A percentile compares a stretch with the other conserved stretches of the same genome.
Evolutionary conservation across 345 rosid species (phyloP).

Genomic region (Eucalyptus urophylla): DNA sequence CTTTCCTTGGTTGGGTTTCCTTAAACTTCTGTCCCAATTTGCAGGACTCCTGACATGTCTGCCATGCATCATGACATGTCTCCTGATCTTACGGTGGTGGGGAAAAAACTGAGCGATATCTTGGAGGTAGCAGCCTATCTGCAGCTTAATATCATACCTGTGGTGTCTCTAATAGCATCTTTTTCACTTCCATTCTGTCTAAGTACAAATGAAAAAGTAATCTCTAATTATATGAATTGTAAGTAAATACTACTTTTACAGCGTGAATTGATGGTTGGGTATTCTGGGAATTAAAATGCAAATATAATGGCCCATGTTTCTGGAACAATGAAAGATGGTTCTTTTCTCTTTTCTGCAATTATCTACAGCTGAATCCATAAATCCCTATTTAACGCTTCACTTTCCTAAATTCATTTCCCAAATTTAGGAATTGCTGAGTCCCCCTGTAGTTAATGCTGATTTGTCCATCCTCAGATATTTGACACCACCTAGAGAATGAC

Average conservation of each 20-base stretch:
- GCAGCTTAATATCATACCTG: too few species aligned
- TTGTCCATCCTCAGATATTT: constrained; percentile 3
- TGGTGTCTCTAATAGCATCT: too few species aligned
- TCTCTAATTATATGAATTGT: neutral
- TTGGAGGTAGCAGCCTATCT: too few species aligned
- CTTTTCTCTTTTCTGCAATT: neutral
- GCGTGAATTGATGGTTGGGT: neutral
- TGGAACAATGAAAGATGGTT: neutral
- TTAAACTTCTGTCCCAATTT: too few species aligned
- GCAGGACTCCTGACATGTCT: too few species aligned
- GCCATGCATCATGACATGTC: too few species aligned
- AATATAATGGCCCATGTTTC: neutral
- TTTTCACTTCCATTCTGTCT: too few species aligned
- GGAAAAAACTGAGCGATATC: too few species aligned
- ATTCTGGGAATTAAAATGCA: neutral
- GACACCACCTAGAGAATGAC: constrained; percentile 11
- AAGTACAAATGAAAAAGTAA: too few species aligned
- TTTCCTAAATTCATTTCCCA: neutral
- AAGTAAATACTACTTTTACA: neutral
- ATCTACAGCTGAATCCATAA: neutral
- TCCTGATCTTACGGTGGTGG: too few species aligned
- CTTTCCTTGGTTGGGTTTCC: neutral
- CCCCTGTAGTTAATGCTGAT: neutral
- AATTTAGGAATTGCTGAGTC: neutral
- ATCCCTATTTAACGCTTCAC: neutral